These are phyloP conservation scores for Actinomucor elegans DNA, from an alignment of 371 early-diverging fungal genomes.

Conservation along the genomic window DNA sequence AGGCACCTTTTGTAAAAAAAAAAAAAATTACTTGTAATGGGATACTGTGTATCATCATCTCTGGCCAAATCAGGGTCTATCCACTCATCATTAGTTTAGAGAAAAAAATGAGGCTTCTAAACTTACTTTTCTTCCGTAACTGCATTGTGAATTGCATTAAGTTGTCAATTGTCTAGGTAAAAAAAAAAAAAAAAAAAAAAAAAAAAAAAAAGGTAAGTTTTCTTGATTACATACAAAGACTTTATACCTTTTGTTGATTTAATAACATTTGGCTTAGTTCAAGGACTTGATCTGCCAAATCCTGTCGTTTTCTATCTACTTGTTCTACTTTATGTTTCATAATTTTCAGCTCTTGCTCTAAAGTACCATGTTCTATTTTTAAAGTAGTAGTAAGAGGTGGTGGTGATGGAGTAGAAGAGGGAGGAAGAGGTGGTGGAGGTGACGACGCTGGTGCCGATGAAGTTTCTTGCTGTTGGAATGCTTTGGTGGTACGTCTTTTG, in stretches of 20 bases:
- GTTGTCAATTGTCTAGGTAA: not conserved
- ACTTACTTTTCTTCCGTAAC: not conserved
- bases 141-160: not conserved
- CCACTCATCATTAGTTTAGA: not conserved
- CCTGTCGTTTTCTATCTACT: not conserved
- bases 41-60: not conserved
- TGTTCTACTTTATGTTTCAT: not conserved
- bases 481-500: constrained; percentile 44
- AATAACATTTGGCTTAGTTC: not conserved
- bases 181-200: not conserved
- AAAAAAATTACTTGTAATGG: not conserved
- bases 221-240: not conserved
- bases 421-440: not conserved
- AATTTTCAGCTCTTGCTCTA: not conserved
- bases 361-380: not conserved
- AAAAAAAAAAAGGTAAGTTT: not conserved
- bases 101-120: not conserved
- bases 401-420: not conserved
- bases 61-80: not conserved
- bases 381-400: no score
- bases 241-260: constrained; percentile 1
- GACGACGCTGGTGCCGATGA: not conserved
- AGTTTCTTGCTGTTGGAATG: not conserved
- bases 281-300: not conserved
- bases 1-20: no score